Evolutionary conservation across 306 rosid genomes (phyloP), one percentile per base, ranked within the genome.

Genomic region (Prunus fruticosa): DNA sequence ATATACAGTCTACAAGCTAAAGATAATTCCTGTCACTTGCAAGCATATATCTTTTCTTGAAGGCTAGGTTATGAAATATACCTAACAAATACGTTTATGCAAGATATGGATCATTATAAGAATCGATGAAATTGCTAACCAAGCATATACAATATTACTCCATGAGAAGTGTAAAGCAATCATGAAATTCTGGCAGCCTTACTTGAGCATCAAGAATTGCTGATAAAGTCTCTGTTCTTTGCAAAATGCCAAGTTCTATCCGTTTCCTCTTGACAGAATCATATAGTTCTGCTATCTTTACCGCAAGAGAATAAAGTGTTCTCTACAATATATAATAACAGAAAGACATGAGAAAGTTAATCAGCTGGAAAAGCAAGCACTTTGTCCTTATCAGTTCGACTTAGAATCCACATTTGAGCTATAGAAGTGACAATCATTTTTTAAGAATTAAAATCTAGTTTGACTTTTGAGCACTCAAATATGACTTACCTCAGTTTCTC

Each of bases 151-250:
- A 53, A 58, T 63, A 73, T 16, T 51, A 22, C n/a, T 30, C 19
- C 41, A 23, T 15, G 73, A 70, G 18, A 69, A 77, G 23, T 41
- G 32, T 61, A 63, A 79, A 51, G 25, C 46, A 79, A 20, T 47
- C 69, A 66, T 65, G 64, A 52, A 64, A 70, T 27, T 38, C 34
- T 18, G 46, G 72, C 20, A 61, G 83, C 75, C 89, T 80, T 89
- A 89, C 98, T 78, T 93, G 98, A 76, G 89, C 82, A 41, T 91
- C 94, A 74, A 93, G 91, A 82, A 91, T 86, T 68, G 86, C 68
- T 28, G 87, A 85, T 51, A 91, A 76, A 67, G 86, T 78, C 84
- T 89, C 80, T 28, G 82, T 78, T 82, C 98, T 91, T 79, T 74
- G 84, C 85, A 91, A 75, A 65, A 84, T 70, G 60, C 86, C 88